Evolutionary conservation across 768 basidiomycete genomes (phyloP), one percentile per base, ranked within the genome.

Genomic region (Coprinopsis cinerea): DNA sequence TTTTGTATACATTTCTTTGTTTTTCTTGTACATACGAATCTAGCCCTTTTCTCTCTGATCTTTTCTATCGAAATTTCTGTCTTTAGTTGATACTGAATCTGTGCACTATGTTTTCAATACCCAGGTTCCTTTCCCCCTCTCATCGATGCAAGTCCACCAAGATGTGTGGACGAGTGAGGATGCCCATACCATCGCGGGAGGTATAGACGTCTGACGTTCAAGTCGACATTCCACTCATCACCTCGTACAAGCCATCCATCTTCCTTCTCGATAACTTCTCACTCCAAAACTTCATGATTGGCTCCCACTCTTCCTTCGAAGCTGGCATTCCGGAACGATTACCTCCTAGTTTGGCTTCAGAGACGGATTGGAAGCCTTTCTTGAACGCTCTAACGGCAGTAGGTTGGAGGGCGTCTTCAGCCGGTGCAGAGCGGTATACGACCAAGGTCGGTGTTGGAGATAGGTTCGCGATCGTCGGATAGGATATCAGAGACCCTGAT

Each of bases 241-340:
- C 82, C 54, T 89, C 83, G 51, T 85, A 86, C 51, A 87, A 57
- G 9, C 81, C 85, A 3, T 81, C 76, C 9, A 68, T 72, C 55
- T 75, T 74, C 58, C 85, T 76, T 53, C 70, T 74, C 1, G 67
- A 70, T 15, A 93, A 67, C 34, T 66, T 65, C 59, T 82, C 78
- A 56, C 89, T 86, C 91, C 91, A 94, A 64, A 92, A 92, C 51
- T 74, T 69, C 88, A 95, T 92, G 40, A 93, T 76, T 1, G 82
- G 81, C 58, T 81, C 77, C 90, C 89, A 93, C 58, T 92, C 89
- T 10, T 81, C 79, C 56, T 69, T 77, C 24, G 82, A 83, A 2
- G 75, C 67, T 7, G 87, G 89, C 91, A 95, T 95, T 14, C 82
- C 86, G 15, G 57, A 64, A 1, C 62, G 60, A 56, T 71, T 68